Evolutionary conservation across 129 eudicot species (phyloP).

Genomic region (Flaveria robusta): DNA sequence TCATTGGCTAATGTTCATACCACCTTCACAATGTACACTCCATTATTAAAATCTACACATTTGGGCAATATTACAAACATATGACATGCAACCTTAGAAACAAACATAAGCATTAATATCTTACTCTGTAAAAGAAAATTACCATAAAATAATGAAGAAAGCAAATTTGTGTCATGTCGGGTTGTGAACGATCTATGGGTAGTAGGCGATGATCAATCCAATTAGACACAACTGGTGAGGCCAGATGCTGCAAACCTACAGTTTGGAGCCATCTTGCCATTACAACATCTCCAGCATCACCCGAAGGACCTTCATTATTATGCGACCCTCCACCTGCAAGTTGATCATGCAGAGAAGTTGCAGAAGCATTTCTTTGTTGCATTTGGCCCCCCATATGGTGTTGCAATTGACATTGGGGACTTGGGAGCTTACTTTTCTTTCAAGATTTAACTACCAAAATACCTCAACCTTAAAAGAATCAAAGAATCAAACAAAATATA

Average conservation of each 20-base stretch:
- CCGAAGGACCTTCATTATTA: conserved; percentile 52
- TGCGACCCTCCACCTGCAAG: conserved; percentile 55
- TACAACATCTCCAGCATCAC: conserved; percentile 93
- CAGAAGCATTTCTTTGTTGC: conserved; percentile 92
- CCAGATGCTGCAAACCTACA: conserved; percentile 99
- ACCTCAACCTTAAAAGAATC: conserved; percentile 23
- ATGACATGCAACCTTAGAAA: too few species aligned
- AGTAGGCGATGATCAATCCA: conserved; percentile 64
- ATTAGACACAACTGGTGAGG: conserved; percentile 86
- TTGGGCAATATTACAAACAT: too few species aligned
- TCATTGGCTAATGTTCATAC: too few species aligned
- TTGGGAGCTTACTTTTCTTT: conserved; percentile 78
- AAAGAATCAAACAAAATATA: neutral
- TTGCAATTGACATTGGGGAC: conserved; percentile 90
- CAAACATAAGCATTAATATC: too few species aligned
- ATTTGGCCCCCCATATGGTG: conserved; percentile 99
- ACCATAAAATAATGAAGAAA: too few species aligned
- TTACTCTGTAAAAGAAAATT: too few species aligned
- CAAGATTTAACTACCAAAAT: conserved; percentile 15
- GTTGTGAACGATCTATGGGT: too few species aligned
- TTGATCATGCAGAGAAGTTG: conserved; percentile 93
- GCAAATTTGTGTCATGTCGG: too few species aligned
- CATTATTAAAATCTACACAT: too few species aligned
- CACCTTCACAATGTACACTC: too few species aligned
- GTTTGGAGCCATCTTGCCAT: conserved; percentile 99